Evolutionary conservation across 371 early-diverging fungal genomes (phyloP).

Genomic region (Mucor ambiguus): DNA sequence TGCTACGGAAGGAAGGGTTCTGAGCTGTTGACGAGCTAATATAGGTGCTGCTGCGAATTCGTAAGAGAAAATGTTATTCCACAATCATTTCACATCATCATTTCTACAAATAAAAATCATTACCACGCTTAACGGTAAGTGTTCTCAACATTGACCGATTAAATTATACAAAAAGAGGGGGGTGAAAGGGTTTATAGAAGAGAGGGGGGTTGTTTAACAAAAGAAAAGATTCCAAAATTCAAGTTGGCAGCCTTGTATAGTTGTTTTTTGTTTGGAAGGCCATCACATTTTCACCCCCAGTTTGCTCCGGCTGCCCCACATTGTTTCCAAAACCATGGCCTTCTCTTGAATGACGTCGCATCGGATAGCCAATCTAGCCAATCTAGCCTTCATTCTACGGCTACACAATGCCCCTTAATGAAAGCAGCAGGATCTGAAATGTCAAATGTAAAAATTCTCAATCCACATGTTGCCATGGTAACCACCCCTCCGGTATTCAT

Average conservation of each 20-base stretch:
- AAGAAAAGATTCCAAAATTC: background rate
- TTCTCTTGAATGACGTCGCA: slow-evolving; percentile 15
- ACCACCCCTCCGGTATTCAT: background rate
- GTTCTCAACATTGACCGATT: slow-evolving; percentile 47
- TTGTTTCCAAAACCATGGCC: background rate
- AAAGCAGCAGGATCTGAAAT: background rate
- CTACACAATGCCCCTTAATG: background rate
- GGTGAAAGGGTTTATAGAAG: slow-evolving; percentile 24
- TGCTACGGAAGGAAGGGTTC: slow-evolving; percentile 32
- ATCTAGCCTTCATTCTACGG: background rate
- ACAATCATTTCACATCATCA: background rate
- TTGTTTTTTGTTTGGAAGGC: slow-evolving; percentile 16
- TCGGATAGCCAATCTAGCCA: slow-evolving; percentile 2
- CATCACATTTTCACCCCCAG: slow-evolving; percentile 15
- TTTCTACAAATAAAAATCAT: background rate
- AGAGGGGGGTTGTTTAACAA: slow-evolving; percentile 40
- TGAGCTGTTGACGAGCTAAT: slow-evolving; percentile 30
- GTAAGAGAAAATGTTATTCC: slow-evolving; percentile 4
- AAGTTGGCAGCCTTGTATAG: slow-evolving; percentile 9
- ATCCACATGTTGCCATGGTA: background rate
- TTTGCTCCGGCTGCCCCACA: slow-evolving; percentile 8
- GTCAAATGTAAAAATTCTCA: background rate
- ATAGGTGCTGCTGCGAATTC: slow-evolving; percentile 19
- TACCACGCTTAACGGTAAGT: slow-evolving; percentile 49
- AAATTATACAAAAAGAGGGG: slow-evolving; percentile 19